These are phyloP conservation scores for Podaxis sp. DNA, from an alignment of 768 basidiomycete species.

Conservation along the genomic window DNA sequence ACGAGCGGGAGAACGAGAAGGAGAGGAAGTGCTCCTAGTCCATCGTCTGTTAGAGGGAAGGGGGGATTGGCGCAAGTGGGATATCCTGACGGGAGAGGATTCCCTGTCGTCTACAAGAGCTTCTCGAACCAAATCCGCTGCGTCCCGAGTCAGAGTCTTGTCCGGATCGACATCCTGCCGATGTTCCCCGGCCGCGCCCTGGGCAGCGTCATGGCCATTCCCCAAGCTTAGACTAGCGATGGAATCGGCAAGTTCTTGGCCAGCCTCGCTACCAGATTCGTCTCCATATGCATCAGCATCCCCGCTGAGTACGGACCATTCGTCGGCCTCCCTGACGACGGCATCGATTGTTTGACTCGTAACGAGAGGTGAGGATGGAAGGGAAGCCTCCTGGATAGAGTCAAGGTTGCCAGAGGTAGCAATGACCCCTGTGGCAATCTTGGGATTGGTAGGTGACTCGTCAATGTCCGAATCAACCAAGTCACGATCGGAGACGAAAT, in stretches of 20 bases:
- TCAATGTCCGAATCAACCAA: slow-evolving; percentile 45
- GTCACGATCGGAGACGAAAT: slow-evolving; percentile 50
- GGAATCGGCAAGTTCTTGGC: neutral
- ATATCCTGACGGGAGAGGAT: slow-evolving; percentile 22
- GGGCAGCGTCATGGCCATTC: neutral
- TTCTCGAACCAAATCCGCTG: neutral
- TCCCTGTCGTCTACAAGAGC: slow-evolving; percentile 16
- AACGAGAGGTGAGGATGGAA: slow-evolving; percentile 22
- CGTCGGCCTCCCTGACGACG: slow-evolving; percentile 13
- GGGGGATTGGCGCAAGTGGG: slow-evolving; percentile 30
- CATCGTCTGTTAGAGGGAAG: slow-evolving; percentile 28
- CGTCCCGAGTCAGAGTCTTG: slow-evolving; percentile 14
- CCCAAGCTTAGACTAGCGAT: slow-evolving; percentile 7
- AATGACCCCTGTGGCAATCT: slow-evolving; percentile 25
- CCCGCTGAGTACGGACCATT: slow-evolving; percentile 19
- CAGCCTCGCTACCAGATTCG: slow-evolving; percentile 20
- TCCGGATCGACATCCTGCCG: slow-evolving; percentile 15
- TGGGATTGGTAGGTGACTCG: slow-evolving; percentile 34
- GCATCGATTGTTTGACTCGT: neutral
- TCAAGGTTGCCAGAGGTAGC: slow-evolving; percentile 2
- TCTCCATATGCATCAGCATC: slow-evolving; percentile 19
- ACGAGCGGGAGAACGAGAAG: slow-evolving; percentile 54
- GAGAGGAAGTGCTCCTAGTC: slow-evolving; percentile 47
- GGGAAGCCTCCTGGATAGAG: slow-evolving; percentile 29
- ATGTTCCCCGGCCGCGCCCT: neutral